Evolutionary conservation across 768 basidiomycete genomes (phyloP), one percentile per base, ranked within the genome.

Genomic region (Pluteus cervinus): DNA sequence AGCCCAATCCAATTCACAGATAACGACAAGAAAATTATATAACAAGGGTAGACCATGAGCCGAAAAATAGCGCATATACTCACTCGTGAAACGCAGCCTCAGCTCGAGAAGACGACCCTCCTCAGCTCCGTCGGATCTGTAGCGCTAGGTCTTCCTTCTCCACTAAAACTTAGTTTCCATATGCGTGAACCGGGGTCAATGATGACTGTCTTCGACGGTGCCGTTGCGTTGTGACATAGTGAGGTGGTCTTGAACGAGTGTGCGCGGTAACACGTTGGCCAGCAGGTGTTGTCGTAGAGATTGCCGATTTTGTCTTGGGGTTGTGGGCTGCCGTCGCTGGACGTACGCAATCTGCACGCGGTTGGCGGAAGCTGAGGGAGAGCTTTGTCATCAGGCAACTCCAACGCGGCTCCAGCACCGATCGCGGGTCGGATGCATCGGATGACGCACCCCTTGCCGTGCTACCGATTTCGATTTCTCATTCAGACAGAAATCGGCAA

Each of bases 131-230:
- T 60, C 4, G 68, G 53, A 46, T 79, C 73, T 10, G 64, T 52
- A 2, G 80, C 71, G 24, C 96, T 63, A 7, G 96, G 92, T 42
- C 79, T 73, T 4, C 91, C 81, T 65, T 99, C 96, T 10, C 94
- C 94, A 51, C 91, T 93, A 66, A 97, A 98, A 2, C 96, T 96
- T 8, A 93, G 88, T 63, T 93, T 96, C 93, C 94, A 98, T 43
- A 92, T 74, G 37, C 83, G 71, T 31, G 88, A 91, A 14, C 96
- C 96, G 16, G 92, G 84, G 58, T 99, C 96, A 46, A 99, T 85
- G 40, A 99, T 77, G 28, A 98, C 77, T 75, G 61, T 98, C 96
- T 55, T 99, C 96, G 5, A 87, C 90, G 18, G 56, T 97, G 94
- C 38, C 91, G 71, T 31, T 89, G 70, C 1, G 86, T 86, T 7